Evolutionary conservation across 108 stramenopile species (phyloP).

Genomic region (Schizochytrium sp.): DNA sequence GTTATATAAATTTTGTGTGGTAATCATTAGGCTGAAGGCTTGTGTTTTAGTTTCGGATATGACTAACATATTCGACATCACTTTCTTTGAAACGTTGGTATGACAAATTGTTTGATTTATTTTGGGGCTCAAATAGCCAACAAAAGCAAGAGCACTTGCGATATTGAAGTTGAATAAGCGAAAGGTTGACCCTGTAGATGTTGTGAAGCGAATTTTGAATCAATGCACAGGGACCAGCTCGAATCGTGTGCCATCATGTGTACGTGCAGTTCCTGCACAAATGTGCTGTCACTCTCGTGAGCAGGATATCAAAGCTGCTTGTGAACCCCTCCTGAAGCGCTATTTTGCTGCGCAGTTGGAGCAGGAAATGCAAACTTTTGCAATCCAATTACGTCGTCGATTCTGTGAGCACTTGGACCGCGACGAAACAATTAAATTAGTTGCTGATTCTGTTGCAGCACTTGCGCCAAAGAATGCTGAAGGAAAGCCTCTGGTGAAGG

Average conservation of each 20-base stretch:
- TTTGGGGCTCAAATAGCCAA: background rate
- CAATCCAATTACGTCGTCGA: background rate
- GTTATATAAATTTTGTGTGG: background rate
- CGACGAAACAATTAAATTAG: background rate
- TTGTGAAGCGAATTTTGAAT: background rate
- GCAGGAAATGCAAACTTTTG: background rate
- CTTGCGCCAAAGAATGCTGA: background rate
- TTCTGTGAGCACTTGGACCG: conserved; percentile 20
- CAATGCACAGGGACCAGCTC: background rate
- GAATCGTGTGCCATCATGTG: background rate
- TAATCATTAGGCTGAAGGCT: background rate
- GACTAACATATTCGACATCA: background rate
- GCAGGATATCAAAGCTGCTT: background rate
- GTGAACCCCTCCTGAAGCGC: background rate
- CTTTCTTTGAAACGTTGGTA: background rate
- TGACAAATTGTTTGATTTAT: background rate
- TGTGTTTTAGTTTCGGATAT: too few species aligned
- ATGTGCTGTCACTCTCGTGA: conserved; percentile 28
- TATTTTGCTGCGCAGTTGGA: background rate
- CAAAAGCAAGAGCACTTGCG: background rate
- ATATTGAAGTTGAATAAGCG: background rate
- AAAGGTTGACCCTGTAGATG: background rate
- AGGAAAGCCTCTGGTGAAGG: background rate
- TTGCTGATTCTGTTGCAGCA: background rate
- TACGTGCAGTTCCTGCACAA: background rate